Conservation (phyloP, 2,329 filamentous ascomycete genomes). For the Trematosphaeria pertusa region DNA sequence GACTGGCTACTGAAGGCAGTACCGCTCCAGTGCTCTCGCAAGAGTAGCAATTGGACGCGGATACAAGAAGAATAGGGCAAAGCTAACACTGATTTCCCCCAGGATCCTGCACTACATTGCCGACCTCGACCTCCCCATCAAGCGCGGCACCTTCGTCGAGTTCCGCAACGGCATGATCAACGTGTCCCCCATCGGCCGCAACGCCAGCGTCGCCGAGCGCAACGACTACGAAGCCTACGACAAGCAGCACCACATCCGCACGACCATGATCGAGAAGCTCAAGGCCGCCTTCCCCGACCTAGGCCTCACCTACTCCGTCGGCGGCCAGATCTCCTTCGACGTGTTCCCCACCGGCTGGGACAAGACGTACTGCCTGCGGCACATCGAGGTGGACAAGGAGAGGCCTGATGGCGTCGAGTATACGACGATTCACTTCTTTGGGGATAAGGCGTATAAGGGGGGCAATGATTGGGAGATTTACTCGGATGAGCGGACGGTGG, state of each 20-base stretch:
- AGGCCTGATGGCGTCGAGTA: slow-evolving; percentile 74
- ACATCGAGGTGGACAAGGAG: slow-evolving; percentile 80
- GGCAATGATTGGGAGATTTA: slow-evolving; percentile 98
- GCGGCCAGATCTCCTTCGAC: slow-evolving; percentile 97
- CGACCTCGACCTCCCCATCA: slow-evolving; percentile 82
- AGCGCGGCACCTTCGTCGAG: slow-evolving; percentile 85
- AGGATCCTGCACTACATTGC: slow-evolving; percentile 79
- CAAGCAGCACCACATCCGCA: slow-evolving; percentile 75
- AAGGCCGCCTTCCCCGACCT: slow-evolving; percentile 82
- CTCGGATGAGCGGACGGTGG: slow-evolving; percentile 78
- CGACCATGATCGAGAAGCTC: slow-evolving; percentile 76
- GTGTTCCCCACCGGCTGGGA: slow-evolving; percentile 98
- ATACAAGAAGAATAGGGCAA: too few species aligned
- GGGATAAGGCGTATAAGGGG: slow-evolving; percentile 89
- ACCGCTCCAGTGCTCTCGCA: too few species aligned
- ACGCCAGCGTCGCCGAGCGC: slow-evolving; percentile 81
- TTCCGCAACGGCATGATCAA: slow-evolving; percentile 94
- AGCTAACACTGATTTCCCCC: slow-evolving; percentile 50
- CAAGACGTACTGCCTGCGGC: slow-evolving; percentile 94
- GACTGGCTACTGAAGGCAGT: too few species aligned
- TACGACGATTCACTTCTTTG: slow-evolving; percentile 95
- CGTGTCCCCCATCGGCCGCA: slow-evolving; percentile 82
- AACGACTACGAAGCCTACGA: slow-evolving; percentile 85
- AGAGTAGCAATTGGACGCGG: too few species aligned
- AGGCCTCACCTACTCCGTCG: slow-evolving; percentile 92